phyloP scores from a whole-genome alignment of 202 grass and related monocot species.

The Dendrocalamus latiflorus region DNA sequence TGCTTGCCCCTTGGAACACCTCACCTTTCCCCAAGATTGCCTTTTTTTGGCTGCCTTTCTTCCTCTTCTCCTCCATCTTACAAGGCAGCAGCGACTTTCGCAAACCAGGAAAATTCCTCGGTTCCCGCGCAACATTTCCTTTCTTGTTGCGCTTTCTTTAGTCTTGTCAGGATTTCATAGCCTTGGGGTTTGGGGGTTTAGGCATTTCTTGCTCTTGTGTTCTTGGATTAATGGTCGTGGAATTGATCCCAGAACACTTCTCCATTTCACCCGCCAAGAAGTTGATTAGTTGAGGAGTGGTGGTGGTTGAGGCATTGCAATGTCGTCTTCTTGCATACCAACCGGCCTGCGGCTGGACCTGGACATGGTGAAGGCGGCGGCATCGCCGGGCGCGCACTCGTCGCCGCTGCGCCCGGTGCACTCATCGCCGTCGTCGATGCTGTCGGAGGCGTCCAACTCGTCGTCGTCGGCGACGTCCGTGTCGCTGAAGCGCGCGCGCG shows the following conservation, averaged over 20 bases:
- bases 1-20: not conserved
- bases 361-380: conserved; percentile 64
- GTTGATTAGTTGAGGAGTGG: not conserved
- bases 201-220: conserved; percentile 5
- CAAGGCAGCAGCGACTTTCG: not conserved
- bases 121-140: not conserved
- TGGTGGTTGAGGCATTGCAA: conserved; percentile 12
- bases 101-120: not conserved
- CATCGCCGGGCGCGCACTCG: conserved; percentile 45
- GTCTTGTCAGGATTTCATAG: not conserved
- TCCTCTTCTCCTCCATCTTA: not conserved
- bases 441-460: conserved; percentile 56
- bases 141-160: not conserved
- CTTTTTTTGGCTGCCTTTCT: not conserved
- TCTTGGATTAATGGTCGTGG: conserved; percentile 2
- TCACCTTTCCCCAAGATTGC: not conserved
- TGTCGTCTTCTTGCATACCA: conserved; percentile 57
- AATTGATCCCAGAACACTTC: not conserved
- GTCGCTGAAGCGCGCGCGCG: conserved; percentile 65
- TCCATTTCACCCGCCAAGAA: not conserved
- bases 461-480: conserved; percentile 58
- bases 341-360: conserved; percentile 58
- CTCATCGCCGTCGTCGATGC: conserved; percentile 71
- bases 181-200: conserved; percentile 15
- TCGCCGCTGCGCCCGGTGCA: conserved; percentile 51